Evolutionary conservation across 1,139 yeast species (phyloP).

Genomic region (Kurtzmaniella quercitrusa): DNA sequence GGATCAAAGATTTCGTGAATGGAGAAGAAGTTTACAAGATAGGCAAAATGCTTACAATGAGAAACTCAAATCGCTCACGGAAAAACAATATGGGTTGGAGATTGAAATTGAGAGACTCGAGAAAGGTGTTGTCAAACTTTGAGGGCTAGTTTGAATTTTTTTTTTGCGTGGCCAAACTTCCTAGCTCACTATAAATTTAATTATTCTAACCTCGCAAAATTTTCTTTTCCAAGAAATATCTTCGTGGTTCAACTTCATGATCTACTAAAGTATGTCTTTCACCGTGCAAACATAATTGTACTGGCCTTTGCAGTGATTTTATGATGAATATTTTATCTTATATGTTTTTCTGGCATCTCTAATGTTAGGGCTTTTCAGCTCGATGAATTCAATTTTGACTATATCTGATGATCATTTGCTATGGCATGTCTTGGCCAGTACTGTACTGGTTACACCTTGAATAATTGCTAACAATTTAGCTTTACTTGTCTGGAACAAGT

Average conservation of each 20-base stretch:
- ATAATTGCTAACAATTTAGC: conserved; percentile 8
- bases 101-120: conserved; percentile 25
- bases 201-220: neutral
- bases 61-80: conserved; percentile 48
- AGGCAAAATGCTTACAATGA: conserved; percentile 55
- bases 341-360: conserved; percentile 72
- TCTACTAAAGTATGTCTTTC: neutral
- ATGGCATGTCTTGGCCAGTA: neutral
- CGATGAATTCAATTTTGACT: conserved; percentile 60
- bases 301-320: conserved; percentile 9
- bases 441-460: conserved; percentile 1
- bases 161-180: no score
- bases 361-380: conserved; percentile 58
- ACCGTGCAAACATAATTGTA: no score
- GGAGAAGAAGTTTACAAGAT: conserved; percentile 56
- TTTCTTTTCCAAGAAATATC: neutral
- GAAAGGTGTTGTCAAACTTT: conserved; percentile 3
- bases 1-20: conserved; percentile 59
- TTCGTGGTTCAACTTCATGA: neutral
- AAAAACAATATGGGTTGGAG: conserved; percentile 31
- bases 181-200: neutral
- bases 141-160: neutral
- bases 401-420: conserved; percentile 36
- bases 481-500: conserved; percentile 2
- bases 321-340: conserved; percentile 36